Conservation (phyloP, 192 early-diverging fungal genomes). For the Backusella westeae region DNA sequence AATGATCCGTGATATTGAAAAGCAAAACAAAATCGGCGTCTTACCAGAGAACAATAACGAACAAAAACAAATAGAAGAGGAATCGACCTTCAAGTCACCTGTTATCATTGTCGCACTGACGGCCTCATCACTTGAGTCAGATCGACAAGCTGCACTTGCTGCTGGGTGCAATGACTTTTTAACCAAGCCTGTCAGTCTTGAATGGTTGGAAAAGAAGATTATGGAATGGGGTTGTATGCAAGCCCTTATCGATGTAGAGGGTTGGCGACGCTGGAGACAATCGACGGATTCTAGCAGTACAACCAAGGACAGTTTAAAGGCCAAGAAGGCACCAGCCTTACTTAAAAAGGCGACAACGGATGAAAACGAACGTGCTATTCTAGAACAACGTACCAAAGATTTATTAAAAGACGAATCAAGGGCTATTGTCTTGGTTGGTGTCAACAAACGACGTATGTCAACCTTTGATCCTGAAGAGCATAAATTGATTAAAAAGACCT, state of each 20-base stretch:
- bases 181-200: slow-evolving; percentile 81
- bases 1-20: slow-evolving; percentile 56
- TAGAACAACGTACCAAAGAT: neutral
- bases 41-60: slow-evolving; percentile 30
- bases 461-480: neutral
- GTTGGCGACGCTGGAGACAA: slow-evolving; percentile 56
- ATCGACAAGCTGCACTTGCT: slow-evolving; percentile 69
- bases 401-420: slow-evolving; percentile 10
- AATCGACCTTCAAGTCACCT: slow-evolving; percentile 50
- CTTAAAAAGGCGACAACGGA: slow-evolving; percentile 8
- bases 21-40: slow-evolving; percentile 53
- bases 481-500: neutral
- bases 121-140: slow-evolving; percentile 68
- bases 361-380: slow-evolving; percentile 4
- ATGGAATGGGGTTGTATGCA: slow-evolving; percentile 94
- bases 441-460: neutral
- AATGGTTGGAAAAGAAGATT: slow-evolving; percentile 85
- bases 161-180: slow-evolving; percentile 92
- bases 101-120: slow-evolving; percentile 91
- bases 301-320: neutral
- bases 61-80: neutral
- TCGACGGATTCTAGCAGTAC: slow-evolving; percentile 7
- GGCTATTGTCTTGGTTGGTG: neutral
- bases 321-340: neutral
- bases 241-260: slow-evolving; percentile 83